A percentile compares a stretch with the other conserved stretches of the same genome.
These are phyloP conservation scores for Capsicum pubescens DNA, from an alignment of 257 asterid species.

Conservation along the genomic window DNA sequence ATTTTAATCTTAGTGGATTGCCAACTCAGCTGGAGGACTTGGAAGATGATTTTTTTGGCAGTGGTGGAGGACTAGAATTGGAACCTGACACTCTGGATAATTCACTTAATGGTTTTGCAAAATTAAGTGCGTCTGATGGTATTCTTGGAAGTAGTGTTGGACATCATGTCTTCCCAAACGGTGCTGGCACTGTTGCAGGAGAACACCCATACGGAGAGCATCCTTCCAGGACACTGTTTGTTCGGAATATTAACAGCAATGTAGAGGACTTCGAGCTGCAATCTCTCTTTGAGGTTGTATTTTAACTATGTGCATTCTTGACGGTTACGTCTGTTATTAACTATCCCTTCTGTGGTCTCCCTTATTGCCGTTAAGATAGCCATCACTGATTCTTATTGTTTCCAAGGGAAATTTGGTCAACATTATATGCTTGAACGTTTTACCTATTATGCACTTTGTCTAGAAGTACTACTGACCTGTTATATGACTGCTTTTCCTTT, in stretches of 20 bases:
- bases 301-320: background rate
- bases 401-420: background rate
- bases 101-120: constrained; percentile 54
- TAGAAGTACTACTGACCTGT: constrained; percentile 20
- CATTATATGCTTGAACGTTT: constrained; percentile 17
- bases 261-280: constrained; percentile 92
- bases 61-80: constrained; percentile 94
- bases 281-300: constrained; percentile 84
- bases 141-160: constrained; percentile 50
- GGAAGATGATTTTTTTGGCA: constrained; percentile 93
- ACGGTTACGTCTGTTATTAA: background rate
- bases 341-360: constrained; percentile 21
- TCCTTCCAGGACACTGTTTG: constrained; percentile 96
- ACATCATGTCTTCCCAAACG: constrained; percentile 57
- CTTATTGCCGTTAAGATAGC: background rate
- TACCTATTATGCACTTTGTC: background rate
- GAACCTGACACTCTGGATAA: constrained; percentile 65
- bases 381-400: constrained; percentile 18
- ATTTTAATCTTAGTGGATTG: constrained; percentile 81
- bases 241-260: constrained; percentile 91
- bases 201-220: constrained; percentile 99
- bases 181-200: constrained; percentile 67
- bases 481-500: constrained; percentile 6
- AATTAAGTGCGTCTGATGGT: constrained; percentile 57
- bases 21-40: constrained; percentile 91